These are phyloP conservation scores for Scytalidium lignicola DNA, from an alignment of 2,329 filamentous ascomycete species.

Conservation along the genomic window DNA sequence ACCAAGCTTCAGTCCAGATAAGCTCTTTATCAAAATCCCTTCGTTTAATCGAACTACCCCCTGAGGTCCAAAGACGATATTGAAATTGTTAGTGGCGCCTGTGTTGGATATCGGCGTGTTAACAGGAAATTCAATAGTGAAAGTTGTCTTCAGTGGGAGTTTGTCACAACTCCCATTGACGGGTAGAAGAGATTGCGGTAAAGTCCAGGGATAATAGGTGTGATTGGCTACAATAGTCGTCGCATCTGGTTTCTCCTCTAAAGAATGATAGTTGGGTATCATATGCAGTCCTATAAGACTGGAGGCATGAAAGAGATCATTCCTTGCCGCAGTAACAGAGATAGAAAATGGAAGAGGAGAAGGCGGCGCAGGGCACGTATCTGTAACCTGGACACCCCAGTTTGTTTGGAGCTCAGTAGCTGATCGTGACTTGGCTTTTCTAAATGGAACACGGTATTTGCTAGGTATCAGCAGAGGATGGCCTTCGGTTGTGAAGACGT, in stretches of 20 bases:
- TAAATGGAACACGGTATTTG: constrained; percentile 21
- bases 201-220: constrained; percentile 88
- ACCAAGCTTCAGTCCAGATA: constrained; percentile 57
- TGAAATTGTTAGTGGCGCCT: constrained; percentile 31
- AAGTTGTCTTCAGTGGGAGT: constrained; percentile 65
- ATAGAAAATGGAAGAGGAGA: constrained; percentile 59
- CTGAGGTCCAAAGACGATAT: constrained; percentile 41
- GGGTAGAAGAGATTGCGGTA: constrained; percentile 71
- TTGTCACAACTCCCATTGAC: constrained; percentile 70
- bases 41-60: constrained; percentile 42
- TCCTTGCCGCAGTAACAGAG: constrained; percentile 72
- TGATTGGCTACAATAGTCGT: constrained; percentile 64
- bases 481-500: constrained; percentile 93
- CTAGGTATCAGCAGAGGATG: constrained; percentile 84
- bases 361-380: constrained; percentile 63
- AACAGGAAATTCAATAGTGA: constrained; percentile 59
- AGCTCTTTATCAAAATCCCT: constrained; percentile 43
- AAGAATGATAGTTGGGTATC: constrained; percentile 59
- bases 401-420: constrained; percentile 33
- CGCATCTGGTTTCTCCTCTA: constrained; percentile 27
- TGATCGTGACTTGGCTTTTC: constrained; percentile 8
- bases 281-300: constrained; percentile 77
- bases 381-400: constrained; percentile 23
- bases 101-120: constrained; percentile 27
- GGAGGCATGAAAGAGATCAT: constrained; percentile 84